These are phyloP conservation scores for Wickerhamiella australiensis DNA, from an alignment of 805 yeast genomes.

Conservation along the genomic window DNA sequence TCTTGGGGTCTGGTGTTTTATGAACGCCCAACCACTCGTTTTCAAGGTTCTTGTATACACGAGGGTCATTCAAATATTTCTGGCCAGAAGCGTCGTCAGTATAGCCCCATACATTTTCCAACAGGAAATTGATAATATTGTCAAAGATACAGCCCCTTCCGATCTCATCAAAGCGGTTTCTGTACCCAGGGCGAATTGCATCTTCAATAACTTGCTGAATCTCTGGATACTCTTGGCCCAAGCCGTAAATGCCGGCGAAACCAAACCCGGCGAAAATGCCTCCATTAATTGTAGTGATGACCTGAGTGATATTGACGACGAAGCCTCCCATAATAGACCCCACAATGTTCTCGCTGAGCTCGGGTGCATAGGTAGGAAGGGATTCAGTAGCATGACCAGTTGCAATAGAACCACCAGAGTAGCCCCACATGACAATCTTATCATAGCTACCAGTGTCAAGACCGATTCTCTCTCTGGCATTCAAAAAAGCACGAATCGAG, in stretches of 20 bases:
- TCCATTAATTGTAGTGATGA: constrained; percentile 16
- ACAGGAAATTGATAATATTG: constrained; percentile 15
- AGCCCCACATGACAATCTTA: constrained; percentile 23
- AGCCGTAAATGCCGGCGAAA: constrained; percentile 23
- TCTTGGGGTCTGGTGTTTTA: constrained; percentile 9
- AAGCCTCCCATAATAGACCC: constrained; percentile 22
- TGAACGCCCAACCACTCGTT: constrained; percentile 15
- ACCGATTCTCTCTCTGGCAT: constrained; percentile 13
- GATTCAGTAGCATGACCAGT: constrained; percentile 23
- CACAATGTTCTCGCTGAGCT: constrained; percentile 16
- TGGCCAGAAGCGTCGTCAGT: constrained; percentile 15
- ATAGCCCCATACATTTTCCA: constrained; percentile 18
- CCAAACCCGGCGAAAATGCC: constrained; percentile 22
- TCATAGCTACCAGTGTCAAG: constrained; percentile 10
- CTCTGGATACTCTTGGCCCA: constrained; percentile 23
- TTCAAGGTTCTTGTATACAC: neutral
- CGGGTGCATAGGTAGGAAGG: constrained; percentile 21
- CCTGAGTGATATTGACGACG: constrained; percentile 19
- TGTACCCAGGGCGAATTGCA: constrained; percentile 13
- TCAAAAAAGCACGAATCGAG: constrained; percentile 23
- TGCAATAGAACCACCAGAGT: constrained; percentile 24
- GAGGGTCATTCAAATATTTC: neutral
- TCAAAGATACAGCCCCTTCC: constrained; percentile 15
- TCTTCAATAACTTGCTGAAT: constrained; percentile 15
- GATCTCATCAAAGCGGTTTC: constrained; percentile 15